phyloP scores from a whole-genome alignment of 2,329 filamentous ascomycete species.

The Alternaria triticina region DNA sequence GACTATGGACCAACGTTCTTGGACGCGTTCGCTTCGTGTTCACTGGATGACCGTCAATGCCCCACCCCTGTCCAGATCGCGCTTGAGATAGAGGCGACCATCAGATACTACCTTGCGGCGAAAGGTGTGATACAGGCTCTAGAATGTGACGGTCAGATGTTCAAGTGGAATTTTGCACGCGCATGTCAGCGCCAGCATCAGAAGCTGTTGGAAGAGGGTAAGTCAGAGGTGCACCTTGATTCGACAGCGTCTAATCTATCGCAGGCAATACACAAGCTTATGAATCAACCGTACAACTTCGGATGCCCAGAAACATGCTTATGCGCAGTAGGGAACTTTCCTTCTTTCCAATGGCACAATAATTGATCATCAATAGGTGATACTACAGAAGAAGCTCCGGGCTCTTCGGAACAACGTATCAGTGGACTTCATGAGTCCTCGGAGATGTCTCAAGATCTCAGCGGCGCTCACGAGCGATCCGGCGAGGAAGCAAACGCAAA shows the following conservation, averaged over 20 bases:
- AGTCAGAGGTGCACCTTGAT: neutral
- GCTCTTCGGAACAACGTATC: neutral
- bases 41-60: neutral
- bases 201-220: neutral
- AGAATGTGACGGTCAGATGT: neutral
- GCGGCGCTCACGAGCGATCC: neutral
- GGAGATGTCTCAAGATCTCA: fast-evolving
- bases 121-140: neutral
- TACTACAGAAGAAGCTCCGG: neutral
- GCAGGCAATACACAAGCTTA: no score
- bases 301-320: no score
- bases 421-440: neutral
- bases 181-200: neutral
- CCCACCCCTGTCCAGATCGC: neutral
- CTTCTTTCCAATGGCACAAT: neutral
- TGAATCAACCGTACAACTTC: no score
- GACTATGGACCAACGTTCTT: neutral
- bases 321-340: neutral
- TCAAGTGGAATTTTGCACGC: neutral
- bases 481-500: neutral
- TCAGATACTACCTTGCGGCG: neutral
- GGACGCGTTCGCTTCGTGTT: neutral
- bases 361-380: neutral
- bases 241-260: no score
- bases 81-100: neutral